A percentile compares a stretch with the other conserved stretches of the same genome.
Evolutionary conservation across 306 rosid species (phyloP).

Genomic region (Senna siamea): DNA sequence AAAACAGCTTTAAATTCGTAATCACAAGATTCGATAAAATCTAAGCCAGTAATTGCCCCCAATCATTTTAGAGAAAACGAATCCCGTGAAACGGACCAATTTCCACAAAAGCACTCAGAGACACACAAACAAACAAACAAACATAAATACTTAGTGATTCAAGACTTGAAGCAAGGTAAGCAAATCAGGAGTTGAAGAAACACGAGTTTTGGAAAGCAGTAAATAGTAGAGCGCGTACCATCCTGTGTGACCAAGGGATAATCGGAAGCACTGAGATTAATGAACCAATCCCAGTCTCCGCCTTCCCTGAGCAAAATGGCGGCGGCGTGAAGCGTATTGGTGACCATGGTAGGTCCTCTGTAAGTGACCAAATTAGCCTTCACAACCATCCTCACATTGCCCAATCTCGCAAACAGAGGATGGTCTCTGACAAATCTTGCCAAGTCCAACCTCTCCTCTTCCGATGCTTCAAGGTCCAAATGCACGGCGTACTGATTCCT

Average conservation of each 20-base stretch:
- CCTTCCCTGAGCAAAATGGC: conserved; percentile 51
- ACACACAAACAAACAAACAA: background rate
- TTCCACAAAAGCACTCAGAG: conserved; percentile 21
- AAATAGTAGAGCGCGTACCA: too few relatives aligned
- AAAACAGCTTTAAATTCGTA: conserved; percentile 14
- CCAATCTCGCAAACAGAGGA: conserved; percentile 44
- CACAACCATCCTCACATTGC: conserved; percentile 50
- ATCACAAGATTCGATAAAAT: conserved; percentile 18
- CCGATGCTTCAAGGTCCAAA: conserved; percentile 56
- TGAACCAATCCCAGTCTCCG: conserved; percentile 59
- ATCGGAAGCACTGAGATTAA: conserved; percentile 61
- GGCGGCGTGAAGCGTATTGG: conserved; percentile 59
- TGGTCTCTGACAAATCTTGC: conserved; percentile 40
- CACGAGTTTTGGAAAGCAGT: background rate
- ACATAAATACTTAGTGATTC: too few relatives aligned
- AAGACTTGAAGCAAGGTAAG: too few relatives aligned
- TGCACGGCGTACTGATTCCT: conserved; percentile 56
- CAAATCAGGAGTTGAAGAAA: too few relatives aligned
- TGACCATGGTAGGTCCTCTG: conserved; percentile 58
- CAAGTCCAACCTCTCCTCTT: conserved; percentile 49
- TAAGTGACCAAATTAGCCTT: conserved; percentile 65
- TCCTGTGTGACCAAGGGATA: conserved; percentile 59
- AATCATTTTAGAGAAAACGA: background rate
- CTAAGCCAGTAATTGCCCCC: background rate
- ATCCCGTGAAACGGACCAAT: conserved; percentile 9